Evolutionary conservation across 2,329 filamentous ascomycete genomes (phyloP), one percentile per base, ranked within the genome.

Genomic region (Drechslerella coelobrocha): DNA sequence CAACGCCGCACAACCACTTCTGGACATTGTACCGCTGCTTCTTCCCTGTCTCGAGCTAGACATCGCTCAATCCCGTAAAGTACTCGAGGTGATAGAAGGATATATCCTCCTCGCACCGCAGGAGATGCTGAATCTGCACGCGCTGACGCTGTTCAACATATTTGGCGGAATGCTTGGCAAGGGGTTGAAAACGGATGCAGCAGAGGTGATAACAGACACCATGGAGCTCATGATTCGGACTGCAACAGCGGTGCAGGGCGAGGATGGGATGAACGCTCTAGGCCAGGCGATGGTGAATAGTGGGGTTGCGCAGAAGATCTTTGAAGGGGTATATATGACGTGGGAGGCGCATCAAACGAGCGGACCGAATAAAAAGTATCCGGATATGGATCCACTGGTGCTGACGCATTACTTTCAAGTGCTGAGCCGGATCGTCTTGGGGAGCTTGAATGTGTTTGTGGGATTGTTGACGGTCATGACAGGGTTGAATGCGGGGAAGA

Each of bases 361-460:
- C 0, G 93, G 94, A 0, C 92, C 93, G 0, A 89, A 90, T 76
- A 84, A 84, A 24, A 89, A 84, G 74, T 82, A 85, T 19, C 84
- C 87, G 41, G 85, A 86, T 27, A 84, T 97, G 31, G 88, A 89
- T 75, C 86, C 87, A 10, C 84, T 92, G 9, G 88, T 90, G 0
- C 87, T 96, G 76, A 89, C 89, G 0, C 90, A 96, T 77, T 96
- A 96, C 78, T 89, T 96, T 76, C 85, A 86, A 2, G 86, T 97
- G 1, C 83, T 99, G 1, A 88, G 91, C 1, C 88, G 92, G 0
- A 84, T 97, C 14, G 85, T 88, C 0, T 27, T 72, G 29, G 60
- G 41, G 41, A 89, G 89, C 37, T 90, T 92, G 0, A 79, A 79
- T 1, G 81, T 89, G 1, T 89, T 96, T 74, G 81, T 88, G 2